A percentile compares a stretch with the other conserved stretches of the same genome.
Evolutionary conservation across 2,329 filamentous ascomycete genomes (phyloP).

Genomic region (Trichoderma sp.): DNA sequence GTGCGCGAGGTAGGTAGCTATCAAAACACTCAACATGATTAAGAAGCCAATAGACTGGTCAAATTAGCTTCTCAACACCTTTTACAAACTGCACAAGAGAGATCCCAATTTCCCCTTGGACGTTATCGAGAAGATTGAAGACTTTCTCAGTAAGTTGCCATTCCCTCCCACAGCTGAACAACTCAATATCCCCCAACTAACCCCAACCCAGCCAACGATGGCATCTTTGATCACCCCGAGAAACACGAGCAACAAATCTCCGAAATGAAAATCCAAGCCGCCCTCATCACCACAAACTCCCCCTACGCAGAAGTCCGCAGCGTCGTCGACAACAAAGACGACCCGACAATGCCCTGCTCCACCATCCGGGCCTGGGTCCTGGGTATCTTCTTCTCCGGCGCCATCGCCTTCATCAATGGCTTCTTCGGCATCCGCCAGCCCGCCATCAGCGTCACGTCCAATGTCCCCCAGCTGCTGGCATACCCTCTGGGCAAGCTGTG

Average conservation of each 20-base stretch:
- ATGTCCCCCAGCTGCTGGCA: conserved; percentile 54
- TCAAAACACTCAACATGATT: not conserved
- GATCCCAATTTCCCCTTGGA: conserved; percentile 44
- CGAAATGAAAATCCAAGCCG: conserved; percentile 56
- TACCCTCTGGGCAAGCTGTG: conserved; percentile 50
- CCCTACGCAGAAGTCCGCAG: conserved; percentile 59
- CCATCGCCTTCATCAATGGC: conserved; percentile 54
- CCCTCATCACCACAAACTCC: conserved; percentile 54
- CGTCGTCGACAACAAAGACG: conserved; percentile 57
- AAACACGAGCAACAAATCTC: conserved; percentile 45
- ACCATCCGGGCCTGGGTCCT: conserved; percentile 57
- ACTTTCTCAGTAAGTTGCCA: conserved; percentile 39
- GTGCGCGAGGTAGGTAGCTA: conserved; percentile 34
- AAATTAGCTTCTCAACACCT: conserved; percentile 5
- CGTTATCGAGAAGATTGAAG: conserved; percentile 40
- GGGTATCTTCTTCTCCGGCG: conserved; percentile 49
- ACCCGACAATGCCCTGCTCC: conserved; percentile 49
- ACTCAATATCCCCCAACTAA: not conserved
- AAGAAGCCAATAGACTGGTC: not conserved
- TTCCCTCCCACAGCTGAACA: not conserved
- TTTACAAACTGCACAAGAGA: conserved; percentile 33
- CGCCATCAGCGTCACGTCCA: conserved; percentile 49
- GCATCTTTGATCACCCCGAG: conserved; percentile 40
- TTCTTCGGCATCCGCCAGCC: conserved; percentile 59
- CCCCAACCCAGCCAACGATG: conserved; percentile 32